These are phyloP conservation scores for Pseudozyma tsukubaensis DNA, from an alignment of 1,284 basidiomycete genomes.

Conservation along the genomic window DNA sequence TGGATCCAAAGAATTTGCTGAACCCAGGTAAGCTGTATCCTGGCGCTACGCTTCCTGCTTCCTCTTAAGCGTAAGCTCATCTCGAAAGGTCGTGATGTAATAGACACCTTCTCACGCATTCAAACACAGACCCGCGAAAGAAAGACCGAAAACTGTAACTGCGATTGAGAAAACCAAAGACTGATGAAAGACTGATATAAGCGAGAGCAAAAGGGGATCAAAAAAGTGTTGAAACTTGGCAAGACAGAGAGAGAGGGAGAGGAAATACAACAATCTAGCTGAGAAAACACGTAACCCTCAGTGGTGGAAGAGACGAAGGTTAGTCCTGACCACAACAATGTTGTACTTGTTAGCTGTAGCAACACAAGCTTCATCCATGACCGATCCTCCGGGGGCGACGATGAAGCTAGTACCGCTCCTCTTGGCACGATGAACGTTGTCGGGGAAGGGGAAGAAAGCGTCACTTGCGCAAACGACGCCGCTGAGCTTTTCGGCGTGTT, in stretches of 20 bases:
- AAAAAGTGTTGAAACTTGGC: conserved; percentile 1
- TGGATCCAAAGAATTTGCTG: conserved; percentile 60
- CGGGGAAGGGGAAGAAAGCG: conserved; percentile 99
- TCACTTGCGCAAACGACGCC: conserved; percentile 93
- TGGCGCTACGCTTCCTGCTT: conserved; percentile 9
- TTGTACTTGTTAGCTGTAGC: conserved; percentile 63
- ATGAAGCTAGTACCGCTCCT: conserved; percentile 92
- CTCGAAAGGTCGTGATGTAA: no score
- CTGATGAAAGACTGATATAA: neutral
- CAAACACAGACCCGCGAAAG: neutral
- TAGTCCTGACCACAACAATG: conserved; percentile 67
- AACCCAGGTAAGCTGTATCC: conserved; percentile 62
- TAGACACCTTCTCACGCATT: neutral
- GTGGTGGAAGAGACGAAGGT: conserved; percentile 68
- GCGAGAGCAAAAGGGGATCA: neutral
- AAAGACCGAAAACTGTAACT: conserved; percentile 1
- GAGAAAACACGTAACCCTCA: conserved; percentile 18
- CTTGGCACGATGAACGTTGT: conserved; percentile 93
- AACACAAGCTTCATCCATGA: conserved; percentile 81
- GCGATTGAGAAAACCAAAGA: neutral
- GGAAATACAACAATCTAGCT: neutral
- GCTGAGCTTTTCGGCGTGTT: conserved; percentile 68
- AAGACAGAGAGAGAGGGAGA: conserved; percentile 2
- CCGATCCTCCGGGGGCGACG: conserved; percentile 92
- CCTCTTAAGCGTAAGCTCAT: no score